A percentile compares a stretch with the other conserved stretches of the same genome.
Conservation (phyloP, 2,329 filamentous ascomycete species). For the Epichloe aotearoae region DNA sequence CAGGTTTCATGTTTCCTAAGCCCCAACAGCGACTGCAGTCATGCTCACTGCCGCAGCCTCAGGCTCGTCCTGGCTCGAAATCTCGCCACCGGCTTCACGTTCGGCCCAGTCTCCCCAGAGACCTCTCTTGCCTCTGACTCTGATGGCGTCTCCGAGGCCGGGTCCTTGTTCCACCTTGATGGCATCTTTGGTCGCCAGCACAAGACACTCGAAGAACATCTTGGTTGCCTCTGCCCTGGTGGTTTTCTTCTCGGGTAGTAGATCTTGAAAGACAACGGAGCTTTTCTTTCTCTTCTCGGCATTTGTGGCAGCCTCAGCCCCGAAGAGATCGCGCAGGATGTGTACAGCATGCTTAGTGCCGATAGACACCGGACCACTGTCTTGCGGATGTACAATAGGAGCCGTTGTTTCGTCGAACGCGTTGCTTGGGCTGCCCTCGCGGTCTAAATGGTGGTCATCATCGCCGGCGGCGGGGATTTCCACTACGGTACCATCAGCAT, state of each 20-base stretch:
- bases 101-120: conserved; percentile 97
- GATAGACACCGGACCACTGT: conserved; percentile 75
- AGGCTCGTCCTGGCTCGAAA: conserved; percentile 36
- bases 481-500: conserved; percentile 47
- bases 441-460: conserved; percentile 32
- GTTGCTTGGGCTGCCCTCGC: conserved; percentile 35
- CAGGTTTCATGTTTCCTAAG: conserved; percentile 11
- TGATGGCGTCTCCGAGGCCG: conserved; percentile 64
- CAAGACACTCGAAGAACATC: conserved; percentile 98
- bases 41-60: conserved; percentile 20
- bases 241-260: conserved; percentile 70
- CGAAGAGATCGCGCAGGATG: conserved; percentile 79
- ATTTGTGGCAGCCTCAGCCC: conserved; percentile 53
- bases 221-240: conserved; percentile 88
- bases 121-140: conserved; percentile 82
- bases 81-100: conserved; percentile 51
- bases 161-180: conserved; percentile 87
- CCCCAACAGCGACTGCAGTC: conserved; percentile 25
- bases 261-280: conserved; percentile 77
- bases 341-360: conserved; percentile 95
- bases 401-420: conserved; percentile 69
- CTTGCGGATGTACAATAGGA: conserved; percentile 64
- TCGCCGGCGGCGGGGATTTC: conserved; percentile 42
- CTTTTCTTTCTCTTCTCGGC: conserved; percentile 61
- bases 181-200: conserved; percentile 93